Conservation (phyloP, 495 filamentous ascomycete genomes). For the Polyplosphaeria fusca region DNA sequence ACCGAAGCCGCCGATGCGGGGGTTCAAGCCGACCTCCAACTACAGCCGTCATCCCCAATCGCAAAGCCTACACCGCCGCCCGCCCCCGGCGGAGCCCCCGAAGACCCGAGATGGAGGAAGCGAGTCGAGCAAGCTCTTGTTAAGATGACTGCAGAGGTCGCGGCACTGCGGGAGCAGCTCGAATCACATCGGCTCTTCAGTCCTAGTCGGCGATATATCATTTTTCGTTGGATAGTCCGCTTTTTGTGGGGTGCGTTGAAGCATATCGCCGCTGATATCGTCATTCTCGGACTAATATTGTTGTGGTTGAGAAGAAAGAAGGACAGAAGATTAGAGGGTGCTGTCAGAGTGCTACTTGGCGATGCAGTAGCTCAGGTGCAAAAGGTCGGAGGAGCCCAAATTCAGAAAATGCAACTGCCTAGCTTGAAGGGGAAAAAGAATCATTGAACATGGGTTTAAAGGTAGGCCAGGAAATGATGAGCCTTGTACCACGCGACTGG, state of each 20-base stretch:
- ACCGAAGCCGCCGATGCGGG: constrained; percentile 23
- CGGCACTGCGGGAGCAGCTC: constrained; percentile 89
- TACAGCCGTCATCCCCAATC: neutral
- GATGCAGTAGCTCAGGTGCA: constrained; percentile 45
- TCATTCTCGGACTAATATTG: constrained; percentile 65
- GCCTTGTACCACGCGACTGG: too few relatives aligned
- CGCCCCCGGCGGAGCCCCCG: constrained; percentile 5
- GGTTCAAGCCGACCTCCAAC: constrained; percentile 6
- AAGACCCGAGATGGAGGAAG: constrained; percentile 65
- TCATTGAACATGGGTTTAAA: neutral
- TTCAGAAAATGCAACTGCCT: constrained; percentile 23
- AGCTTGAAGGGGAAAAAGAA: constrained; percentile 17
- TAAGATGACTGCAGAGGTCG: constrained; percentile 87
- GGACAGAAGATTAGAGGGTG: constrained; percentile 72
- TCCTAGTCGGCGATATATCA: constrained; percentile 50
- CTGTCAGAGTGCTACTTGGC: constrained; percentile 63
- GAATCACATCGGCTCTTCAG: constrained; percentile 61
- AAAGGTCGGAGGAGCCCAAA: constrained; percentile 35
- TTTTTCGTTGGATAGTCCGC: constrained; percentile 71
- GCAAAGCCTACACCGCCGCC: neutral
- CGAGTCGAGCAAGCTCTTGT: constrained; percentile 84
- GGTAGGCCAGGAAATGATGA: too few relatives aligned
- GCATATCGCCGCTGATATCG: constrained; percentile 68
- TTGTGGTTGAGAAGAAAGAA: constrained; percentile 76
- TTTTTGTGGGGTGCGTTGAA: constrained; percentile 65